Evolutionary conservation across 179 eudicot species (phyloP), one percentile per base, ranked within the genome.

Genomic region (Patellifolia procumbens): DNA sequence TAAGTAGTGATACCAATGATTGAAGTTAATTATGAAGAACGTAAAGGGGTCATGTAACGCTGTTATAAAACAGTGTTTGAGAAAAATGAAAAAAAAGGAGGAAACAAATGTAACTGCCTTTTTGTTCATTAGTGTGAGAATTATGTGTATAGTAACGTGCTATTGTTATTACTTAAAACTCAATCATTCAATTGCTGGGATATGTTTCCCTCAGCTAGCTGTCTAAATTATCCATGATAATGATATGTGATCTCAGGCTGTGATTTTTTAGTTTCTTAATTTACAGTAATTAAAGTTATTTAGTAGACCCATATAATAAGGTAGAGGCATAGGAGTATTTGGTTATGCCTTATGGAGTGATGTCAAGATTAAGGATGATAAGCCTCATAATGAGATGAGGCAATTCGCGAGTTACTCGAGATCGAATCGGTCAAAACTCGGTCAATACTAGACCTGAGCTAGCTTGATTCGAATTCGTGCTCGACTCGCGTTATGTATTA

Each of bases 1-100:
- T 43, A 63, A 22, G 37, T 67, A 67, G 17, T 3, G 67, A 65
- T 56, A 68, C 77, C 65, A 79, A 79, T 79, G 65, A 79, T 79
- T 65, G 81, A 56, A 43, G 59, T 39, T 73, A 53, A 78, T 72
- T 65, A 78, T 78, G 46, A 55, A 31, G 1, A 58, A 58, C 61
- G 59, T 24, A 7, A 64, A 24, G 65, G 65, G 53, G 65, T 29
- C 72, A 62, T 35, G 1, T 42, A 52, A 45, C 37, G 46, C 29
- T 64, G 51, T 75, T 75, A 39, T 4, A 31, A 51, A 78, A 32
- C 76, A 78, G 72, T 56, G 59, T 72, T 26, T 63, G 1, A 70
- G 59, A 70, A 43, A 70, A 35, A 45, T n/a, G n/a, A n/a, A n/a
- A 3, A 76, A 70, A 35, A 45, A 43, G 45, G 58, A 45, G 32